A percentile compares a stretch with the other conserved stretches of the same genome.
phyloP scores from a whole-genome alignment of 305 asterid species.

The Fraxinus xanthoxyloides region DNA sequence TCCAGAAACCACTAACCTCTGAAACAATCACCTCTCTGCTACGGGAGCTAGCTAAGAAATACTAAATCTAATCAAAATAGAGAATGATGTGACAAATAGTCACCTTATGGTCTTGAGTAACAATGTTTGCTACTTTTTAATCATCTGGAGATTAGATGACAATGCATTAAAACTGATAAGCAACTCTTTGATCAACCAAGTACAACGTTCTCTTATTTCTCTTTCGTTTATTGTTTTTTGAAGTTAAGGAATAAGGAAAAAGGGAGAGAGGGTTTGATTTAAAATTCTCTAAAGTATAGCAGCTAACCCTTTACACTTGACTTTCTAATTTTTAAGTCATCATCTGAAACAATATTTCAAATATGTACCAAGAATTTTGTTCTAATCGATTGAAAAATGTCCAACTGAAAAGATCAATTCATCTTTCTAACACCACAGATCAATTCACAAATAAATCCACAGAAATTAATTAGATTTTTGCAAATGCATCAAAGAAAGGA shows the following conservation, averaged over 20 bases:
- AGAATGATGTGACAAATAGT: background rate
- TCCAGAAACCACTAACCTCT: conserved; percentile 35
- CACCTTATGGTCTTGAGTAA: background rate
- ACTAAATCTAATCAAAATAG: background rate
- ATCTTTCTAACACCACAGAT: background rate
- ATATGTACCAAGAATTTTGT: background rate
- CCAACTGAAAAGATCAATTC: background rate
- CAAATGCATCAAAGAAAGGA: background rate
- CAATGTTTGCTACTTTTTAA: background rate
- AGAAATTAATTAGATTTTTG: background rate
- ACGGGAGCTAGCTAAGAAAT: conserved; percentile 29
- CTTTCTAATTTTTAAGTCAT: background rate
- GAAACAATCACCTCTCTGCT: conserved; percentile 12
- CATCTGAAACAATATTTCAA: background rate
- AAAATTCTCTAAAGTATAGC: background rate
- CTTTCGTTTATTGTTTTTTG: background rate
- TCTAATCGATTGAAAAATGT: background rate
- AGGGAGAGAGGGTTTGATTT: background rate
- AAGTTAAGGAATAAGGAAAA: background rate
- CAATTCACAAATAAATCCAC: background rate
- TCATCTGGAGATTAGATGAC: background rate
- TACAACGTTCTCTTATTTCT: background rate
- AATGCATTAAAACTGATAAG: background rate
- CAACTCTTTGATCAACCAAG: background rate
- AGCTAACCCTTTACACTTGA: background rate